phyloP scores from a whole-genome alignment of 139 green algal genomes.

The Coelastrella sp. region DNA sequence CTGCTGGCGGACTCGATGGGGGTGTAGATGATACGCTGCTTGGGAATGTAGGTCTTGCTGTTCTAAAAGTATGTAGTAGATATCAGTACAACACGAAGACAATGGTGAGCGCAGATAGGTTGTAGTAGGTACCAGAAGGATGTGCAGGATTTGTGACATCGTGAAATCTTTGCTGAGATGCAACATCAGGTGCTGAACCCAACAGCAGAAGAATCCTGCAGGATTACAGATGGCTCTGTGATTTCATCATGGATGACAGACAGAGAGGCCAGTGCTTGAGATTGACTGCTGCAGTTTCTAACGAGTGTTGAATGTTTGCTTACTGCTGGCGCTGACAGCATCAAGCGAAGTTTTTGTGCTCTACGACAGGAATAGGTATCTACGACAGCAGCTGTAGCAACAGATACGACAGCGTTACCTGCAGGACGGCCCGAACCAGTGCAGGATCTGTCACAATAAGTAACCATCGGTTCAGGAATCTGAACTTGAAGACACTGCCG shows the following conservation, averaged over 20 bases:
- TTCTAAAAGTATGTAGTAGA: not conserved
- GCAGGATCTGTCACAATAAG: slow-evolving; percentile 24
- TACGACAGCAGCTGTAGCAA: not conserved
- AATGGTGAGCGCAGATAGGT: too few species aligned
- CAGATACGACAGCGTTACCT: not conserved
- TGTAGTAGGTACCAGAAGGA: not conserved
- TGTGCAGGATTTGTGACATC: too few species aligned
- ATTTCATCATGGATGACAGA: too few species aligned
- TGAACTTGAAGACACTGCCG: not conserved
- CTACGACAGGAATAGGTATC: not conserved
- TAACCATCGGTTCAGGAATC: not conserved
- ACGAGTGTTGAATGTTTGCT: too few species aligned
- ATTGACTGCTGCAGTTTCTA: too few species aligned
- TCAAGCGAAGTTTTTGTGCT: not conserved
- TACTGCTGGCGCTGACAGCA: not conserved
- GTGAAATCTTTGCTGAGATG: too few species aligned
- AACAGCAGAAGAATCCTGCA: too few species aligned
- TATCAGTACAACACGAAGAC: too few species aligned
- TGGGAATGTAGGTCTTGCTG: slow-evolving; percentile 38
- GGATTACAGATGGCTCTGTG: too few species aligned
- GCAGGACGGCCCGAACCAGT: slow-evolving; percentile 22
- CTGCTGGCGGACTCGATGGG: slow-evolving; percentile 4
- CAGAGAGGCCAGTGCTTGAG: too few species aligned
- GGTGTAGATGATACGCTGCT: not conserved
- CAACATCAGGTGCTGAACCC: too few species aligned